These are phyloP conservation scores for Aureoboletus auriporus DNA, from an alignment of 768 basidiomycete species.

Conservation along the genomic window DNA sequence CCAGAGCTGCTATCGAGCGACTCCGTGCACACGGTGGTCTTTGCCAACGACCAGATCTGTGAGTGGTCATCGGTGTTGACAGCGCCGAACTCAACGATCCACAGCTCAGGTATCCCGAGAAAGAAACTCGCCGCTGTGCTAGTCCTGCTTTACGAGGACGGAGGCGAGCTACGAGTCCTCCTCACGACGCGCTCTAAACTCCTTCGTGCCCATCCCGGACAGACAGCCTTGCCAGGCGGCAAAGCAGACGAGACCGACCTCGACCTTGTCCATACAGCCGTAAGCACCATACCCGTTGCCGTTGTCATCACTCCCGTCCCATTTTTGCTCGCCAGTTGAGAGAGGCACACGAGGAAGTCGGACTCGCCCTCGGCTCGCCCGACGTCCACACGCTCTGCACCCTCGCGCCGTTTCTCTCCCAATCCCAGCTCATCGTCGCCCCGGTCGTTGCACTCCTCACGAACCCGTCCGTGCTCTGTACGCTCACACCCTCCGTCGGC, in stretches of 20 bases:
- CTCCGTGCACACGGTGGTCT: slow-evolving; percentile 27
- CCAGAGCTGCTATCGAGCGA: slow-evolving; percentile 36
- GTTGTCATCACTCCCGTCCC: background rate
- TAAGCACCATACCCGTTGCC: slow-evolving; percentile 34
- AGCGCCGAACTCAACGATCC: background rate
- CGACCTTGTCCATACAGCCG: slow-evolving; percentile 68
- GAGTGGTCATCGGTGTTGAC: slow-evolving; percentile 28
- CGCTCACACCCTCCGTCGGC: slow-evolving; percentile 50
- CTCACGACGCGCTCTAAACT: slow-evolving; percentile 82
- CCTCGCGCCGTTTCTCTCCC: slow-evolving; percentile 65
- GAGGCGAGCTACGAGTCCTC: slow-evolving; percentile 64
- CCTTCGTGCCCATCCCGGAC: slow-evolving; percentile 71
- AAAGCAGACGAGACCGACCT: slow-evolving; percentile 66
- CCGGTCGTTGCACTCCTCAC: slow-evolving; percentile 75
- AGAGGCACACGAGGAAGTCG: slow-evolving; percentile 86
- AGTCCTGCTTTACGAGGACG: slow-evolving; percentile 72
- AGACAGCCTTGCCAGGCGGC: slow-evolving; percentile 83
- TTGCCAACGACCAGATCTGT: slow-evolving; percentile 47
- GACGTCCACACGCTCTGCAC: slow-evolving; percentile 56
- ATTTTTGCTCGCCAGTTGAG: slow-evolving; percentile 47
- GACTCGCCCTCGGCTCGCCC: slow-evolving; percentile 53
- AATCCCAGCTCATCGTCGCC: slow-evolving; percentile 67
- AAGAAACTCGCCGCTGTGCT: slow-evolving; percentile 71
- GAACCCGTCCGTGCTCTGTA: slow-evolving; percentile 43
- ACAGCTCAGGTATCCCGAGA: slow-evolving; percentile 32